These are phyloP conservation scores for Geosmithia putterillii DNA, from an alignment of 2,329 filamentous ascomycete species.

Conservation along the genomic window DNA sequence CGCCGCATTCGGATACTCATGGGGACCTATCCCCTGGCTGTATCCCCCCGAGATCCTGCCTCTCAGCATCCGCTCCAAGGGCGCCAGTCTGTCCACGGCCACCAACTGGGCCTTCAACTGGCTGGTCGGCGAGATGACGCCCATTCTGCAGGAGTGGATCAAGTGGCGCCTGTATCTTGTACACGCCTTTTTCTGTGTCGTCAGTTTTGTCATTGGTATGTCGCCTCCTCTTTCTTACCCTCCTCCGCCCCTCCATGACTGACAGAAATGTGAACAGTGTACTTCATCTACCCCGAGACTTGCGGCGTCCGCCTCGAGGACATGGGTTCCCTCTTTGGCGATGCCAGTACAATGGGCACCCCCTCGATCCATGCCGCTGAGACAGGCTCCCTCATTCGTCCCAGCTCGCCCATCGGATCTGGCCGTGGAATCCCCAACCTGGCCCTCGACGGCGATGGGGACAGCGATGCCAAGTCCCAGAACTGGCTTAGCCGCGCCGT, in stretches of 20 bases:
- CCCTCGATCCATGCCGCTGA: conserved; percentile 62
- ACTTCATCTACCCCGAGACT: conserved; percentile 95
- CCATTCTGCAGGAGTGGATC: conserved; percentile 82
- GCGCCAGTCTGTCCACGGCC: conserved; percentile 88
- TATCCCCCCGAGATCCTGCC: conserved; percentile 98
- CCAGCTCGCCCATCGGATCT: conserved; percentile 61
- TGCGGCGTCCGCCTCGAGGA: conserved; percentile 91
- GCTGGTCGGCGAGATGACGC: conserved; percentile 91
- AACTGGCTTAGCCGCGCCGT: conserved; percentile 32
- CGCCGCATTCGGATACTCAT: conserved; percentile 85
- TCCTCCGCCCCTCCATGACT: not conserved
- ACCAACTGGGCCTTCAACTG: conserved; percentile 99
- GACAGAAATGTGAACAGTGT: conserved; percentile 46
- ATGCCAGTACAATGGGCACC: conserved; percentile 70
- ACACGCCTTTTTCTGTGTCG: conserved; percentile 92
- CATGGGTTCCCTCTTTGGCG: conserved; percentile 90
- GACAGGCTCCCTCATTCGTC: conserved; percentile 68
- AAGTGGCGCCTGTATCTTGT: conserved; percentile 89
- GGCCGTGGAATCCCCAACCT: conserved; percentile 61
- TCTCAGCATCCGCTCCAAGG: conserved; percentile 91
- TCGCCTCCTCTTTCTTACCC: conserved; percentile 8
- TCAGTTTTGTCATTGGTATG: conserved; percentile 92
- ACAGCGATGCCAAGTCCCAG: conserved; percentile 31
- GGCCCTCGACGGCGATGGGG: conserved; percentile 62
- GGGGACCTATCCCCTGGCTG: conserved; percentile 96